Evolutionary conservation across 257 asterid genomes (phyloP).

Genomic region (Gentiana straminea): DNA sequence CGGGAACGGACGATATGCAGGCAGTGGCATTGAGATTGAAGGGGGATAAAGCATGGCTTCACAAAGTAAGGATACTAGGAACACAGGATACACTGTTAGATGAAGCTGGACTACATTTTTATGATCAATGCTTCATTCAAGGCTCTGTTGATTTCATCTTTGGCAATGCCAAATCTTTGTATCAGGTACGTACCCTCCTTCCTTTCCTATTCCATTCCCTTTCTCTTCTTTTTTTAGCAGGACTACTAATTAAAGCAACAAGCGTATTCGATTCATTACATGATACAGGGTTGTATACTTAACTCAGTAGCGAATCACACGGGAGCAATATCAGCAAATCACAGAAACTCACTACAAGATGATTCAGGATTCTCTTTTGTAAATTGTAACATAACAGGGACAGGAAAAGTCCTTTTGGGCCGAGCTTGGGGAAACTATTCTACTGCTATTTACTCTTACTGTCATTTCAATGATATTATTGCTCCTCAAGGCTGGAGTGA

Average conservation of each 20-base stretch:
- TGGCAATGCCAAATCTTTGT: constrained; percentile 65
- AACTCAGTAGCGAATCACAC: constrained; percentile 29
- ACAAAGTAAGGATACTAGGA: constrained; percentile 56
- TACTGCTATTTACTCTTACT: constrained; percentile 31
- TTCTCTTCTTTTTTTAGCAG: too few species aligned
- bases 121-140: constrained; percentile 47
- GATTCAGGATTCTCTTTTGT: constrained; percentile 81
- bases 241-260: too few species aligned
- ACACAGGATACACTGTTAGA: constrained; percentile 78
- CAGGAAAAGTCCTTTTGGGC: constrained; percentile 40
- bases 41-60: constrained; percentile 59
- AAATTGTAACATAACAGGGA: constrained; percentile 44
- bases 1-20: constrained; percentile 40
- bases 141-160: constrained; percentile 76
- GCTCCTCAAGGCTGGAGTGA: constrained; percentile 62
- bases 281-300: constrained; percentile 39
- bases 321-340: constrained; percentile 70
- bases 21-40: constrained; percentile 68
- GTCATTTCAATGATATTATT: constrained; percentile 24
- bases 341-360: constrained; percentile 34
- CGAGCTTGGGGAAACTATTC: constrained; percentile 85
- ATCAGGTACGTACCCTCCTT: constrained; percentile 37
- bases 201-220: not conserved
- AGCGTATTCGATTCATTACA: too few species aligned
- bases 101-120: constrained; percentile 50